Percentiles rank a stretch among this genome's conserved stretches.
phyloP scores from a whole-genome alignment of 345 rosid genomes.

The Euclidium syriacum region DNA sequence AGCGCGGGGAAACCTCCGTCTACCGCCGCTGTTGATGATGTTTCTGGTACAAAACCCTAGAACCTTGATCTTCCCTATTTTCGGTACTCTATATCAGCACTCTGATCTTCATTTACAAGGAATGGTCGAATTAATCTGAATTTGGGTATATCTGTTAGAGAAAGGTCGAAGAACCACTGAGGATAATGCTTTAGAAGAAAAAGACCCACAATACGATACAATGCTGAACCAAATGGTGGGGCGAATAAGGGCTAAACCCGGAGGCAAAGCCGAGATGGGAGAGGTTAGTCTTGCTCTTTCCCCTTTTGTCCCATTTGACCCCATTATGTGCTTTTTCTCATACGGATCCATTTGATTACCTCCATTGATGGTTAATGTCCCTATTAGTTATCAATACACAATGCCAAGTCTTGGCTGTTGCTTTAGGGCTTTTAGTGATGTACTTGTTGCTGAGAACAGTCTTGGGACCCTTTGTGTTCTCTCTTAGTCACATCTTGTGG shows the following conservation, averaged over 20 bases:
- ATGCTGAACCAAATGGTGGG: conserved; percentile 94
- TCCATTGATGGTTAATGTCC: not conserved
- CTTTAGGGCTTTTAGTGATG: not conserved
- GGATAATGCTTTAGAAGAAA: conserved; percentile 56
- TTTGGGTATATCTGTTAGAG: conserved; percentile 30
- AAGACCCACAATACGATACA: conserved; percentile 63
- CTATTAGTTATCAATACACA: not conserved
- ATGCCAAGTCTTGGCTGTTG: not conserved
- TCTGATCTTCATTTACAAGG: not conserved
- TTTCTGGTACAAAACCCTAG: conserved; percentile 32
- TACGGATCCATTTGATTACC: not conserved
- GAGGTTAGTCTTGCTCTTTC: conserved; percentile 51
- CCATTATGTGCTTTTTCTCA: not conserved
- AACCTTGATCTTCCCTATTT: not conserved
- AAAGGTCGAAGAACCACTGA: conserved; percentile 29
- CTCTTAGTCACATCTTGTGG: not conserved
- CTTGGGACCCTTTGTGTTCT: not conserved
- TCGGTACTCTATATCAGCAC: not conserved
- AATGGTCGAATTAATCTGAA: not conserved
- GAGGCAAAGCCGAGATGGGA: conserved; percentile 83
- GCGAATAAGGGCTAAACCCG: conserved; percentile 69
- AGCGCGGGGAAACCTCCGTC: conserved; percentile 28
- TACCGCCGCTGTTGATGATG: conserved; percentile 19
- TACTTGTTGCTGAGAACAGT: not conserved
- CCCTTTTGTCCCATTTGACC: not conserved